Percentiles rank a stretch among this genome's conserved stretches.
Conservation (phyloP, 306 rosid genomes). For the Amphicarpaea edgeworthii region DNA sequence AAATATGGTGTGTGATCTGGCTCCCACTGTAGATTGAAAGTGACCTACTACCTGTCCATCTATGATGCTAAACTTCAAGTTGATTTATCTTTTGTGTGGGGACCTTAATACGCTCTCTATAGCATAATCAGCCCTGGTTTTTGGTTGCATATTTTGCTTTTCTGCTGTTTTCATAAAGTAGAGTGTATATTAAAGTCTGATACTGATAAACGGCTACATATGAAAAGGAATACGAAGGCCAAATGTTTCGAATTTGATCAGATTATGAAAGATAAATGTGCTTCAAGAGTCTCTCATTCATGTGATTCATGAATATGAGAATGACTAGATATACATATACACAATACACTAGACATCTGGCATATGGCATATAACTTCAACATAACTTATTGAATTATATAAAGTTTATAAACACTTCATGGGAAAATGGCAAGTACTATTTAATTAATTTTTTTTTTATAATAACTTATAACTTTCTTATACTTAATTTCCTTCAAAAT, state of each 20-base stretch:
- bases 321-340: not conserved
- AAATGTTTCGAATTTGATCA: constrained; percentile 4
- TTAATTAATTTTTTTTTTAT: not conserved
- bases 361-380: not conserved
- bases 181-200: constrained; percentile 16
- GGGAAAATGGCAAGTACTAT: not conserved
- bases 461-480: not conserved
- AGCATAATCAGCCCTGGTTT: constrained; percentile 28
- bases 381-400: no score
- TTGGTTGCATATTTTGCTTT: constrained; percentile 35
- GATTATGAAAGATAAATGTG: constrained; percentile 5
- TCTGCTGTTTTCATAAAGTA: not conserved
- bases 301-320: not conserved
- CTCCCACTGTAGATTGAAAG: constrained; percentile 54
- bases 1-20: constrained; percentile 53
- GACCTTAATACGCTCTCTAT: constrained; percentile 38
- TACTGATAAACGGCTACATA: not conserved
- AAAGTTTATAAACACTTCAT: not conserved
- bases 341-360: not conserved
- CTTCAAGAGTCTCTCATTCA: not conserved
- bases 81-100: constrained; percentile 27
- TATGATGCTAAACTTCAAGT: constrained; percentile 35
- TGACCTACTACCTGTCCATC: constrained; percentile 53
- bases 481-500: no score
- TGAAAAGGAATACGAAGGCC: not conserved